Evolutionary conservation across 805 yeast species (phyloP).

Genomic region (Yarrowia phangngaensis): DNA sequence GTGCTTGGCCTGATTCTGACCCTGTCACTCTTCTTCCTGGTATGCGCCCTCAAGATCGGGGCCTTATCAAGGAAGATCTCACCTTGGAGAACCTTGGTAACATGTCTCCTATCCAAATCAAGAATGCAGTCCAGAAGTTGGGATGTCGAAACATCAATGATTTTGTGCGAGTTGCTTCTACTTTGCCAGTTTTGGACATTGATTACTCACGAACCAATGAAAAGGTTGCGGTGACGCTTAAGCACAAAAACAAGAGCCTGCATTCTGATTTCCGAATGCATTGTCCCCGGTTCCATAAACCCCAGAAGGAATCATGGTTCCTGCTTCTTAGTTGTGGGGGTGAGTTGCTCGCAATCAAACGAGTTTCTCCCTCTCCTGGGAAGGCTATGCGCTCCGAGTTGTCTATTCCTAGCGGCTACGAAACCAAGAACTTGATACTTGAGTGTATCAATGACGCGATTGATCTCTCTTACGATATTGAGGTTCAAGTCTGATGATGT

Average conservation of each 20-base stretch:
- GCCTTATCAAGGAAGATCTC: constrained; percentile 30
- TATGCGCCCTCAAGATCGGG: constrained; percentile 23
- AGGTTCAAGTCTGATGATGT: constrained; percentile 23
- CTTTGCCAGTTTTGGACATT: constrained; percentile 57
- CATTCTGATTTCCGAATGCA: constrained; percentile 61
- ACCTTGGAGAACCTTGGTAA: constrained; percentile 28
- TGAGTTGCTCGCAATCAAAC: constrained; percentile 62
- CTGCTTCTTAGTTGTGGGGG: constrained; percentile 55
- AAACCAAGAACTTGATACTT: constrained; percentile 17
- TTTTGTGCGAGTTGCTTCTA: constrained; percentile 52
- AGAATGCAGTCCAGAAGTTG: constrained; percentile 42
- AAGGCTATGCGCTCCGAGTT: constrained; percentile 11
- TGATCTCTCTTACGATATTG: constrained; percentile 29
- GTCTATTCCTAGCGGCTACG: constrained; percentile 18
- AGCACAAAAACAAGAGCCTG: constrained; percentile 26
- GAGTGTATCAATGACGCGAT: constrained; percentile 32
- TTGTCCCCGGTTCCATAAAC: constrained; percentile 80
- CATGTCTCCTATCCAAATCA: constrained; percentile 38
- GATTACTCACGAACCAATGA: constrained; percentile 31
- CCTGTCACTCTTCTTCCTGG: constrained; percentile 58
- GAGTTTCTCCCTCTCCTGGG: constrained; percentile 46
- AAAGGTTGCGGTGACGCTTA: constrained; percentile 30
- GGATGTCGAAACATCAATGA: constrained; percentile 40
- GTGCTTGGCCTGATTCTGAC: constrained; percentile 78
- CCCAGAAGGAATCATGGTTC: constrained; percentile 94